A percentile compares a stretch with the other conserved stretches of the same genome.
phyloP scores from a whole-genome alignment of 1,139 yeast species.

The Yamadazyma atlantica region DNA sequence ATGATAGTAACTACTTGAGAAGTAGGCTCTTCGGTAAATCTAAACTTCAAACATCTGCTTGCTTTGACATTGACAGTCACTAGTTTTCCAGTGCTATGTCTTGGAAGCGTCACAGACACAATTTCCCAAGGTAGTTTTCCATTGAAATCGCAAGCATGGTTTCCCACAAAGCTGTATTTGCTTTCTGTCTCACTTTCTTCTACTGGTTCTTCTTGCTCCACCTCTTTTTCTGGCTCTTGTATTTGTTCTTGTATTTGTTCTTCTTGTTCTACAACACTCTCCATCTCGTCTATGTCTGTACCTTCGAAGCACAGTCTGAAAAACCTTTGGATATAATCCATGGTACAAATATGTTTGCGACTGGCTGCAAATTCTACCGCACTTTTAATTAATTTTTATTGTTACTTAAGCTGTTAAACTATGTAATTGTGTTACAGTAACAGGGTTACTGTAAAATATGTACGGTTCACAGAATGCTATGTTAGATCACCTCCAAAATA shows the following conservation, averaged over 20 bases:
- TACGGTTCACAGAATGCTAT: no score
- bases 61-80: background rate
- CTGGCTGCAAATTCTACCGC: background rate
- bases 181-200: background rate
- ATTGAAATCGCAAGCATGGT: background rate
- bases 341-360: background rate
- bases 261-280: background rate
- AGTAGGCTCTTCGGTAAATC: constrained; percentile 3
- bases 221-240: no score
- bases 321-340: no score
- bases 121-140: background rate
- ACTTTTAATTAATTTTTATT: no score
- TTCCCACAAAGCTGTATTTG: background rate
- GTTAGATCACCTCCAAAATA: constrained; percentile 31
- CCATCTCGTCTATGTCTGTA: background rate
- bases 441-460: no score
- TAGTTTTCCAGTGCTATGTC: background rate
- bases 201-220: no score
- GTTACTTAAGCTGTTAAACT: no score
- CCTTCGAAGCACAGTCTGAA: background rate
- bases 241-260: no score
- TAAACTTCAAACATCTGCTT: background rate
- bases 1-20: constrained; percentile 4
- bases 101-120: background rate
- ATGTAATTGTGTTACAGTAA: no score